Conservation (phyloP, 192 early-diverging fungal species). For the Coemansia sp. region DNA sequence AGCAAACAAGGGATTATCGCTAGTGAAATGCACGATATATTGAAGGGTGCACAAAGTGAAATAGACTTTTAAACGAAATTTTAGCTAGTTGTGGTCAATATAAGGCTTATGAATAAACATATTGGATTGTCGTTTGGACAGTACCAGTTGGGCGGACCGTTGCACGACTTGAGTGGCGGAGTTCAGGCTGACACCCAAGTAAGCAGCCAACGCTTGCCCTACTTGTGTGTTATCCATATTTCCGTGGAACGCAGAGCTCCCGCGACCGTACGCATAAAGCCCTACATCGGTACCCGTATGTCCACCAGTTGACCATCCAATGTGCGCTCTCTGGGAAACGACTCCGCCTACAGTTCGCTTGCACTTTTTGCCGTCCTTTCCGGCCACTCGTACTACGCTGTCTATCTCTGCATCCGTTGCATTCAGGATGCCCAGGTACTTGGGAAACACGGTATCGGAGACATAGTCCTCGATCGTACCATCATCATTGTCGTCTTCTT, state of each 20-base stretch:
- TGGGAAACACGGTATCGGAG: slow-evolving; percentile 14
- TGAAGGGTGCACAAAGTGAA: not conserved
- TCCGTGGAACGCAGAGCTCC: slow-evolving; percentile 51
- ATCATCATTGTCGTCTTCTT: not conserved
- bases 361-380: slow-evolving; percentile 7
- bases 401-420: slow-evolving; percentile 26
- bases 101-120: not conserved
- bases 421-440: slow-evolving; percentile 39
- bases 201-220: slow-evolving; percentile 58
- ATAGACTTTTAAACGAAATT: not conserved
- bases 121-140: not conserved
- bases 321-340: slow-evolving; percentile 29
- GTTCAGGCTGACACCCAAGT: slow-evolving; percentile 57
- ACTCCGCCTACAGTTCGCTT: slow-evolving; percentile 26
- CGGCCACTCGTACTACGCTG: not conserved
- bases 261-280: slow-evolving; percentile 62
- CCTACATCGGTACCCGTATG: slow-evolving; percentile 94
- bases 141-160: slow-evolving; percentile 9
- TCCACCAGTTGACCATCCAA: slow-evolving; percentile 80
- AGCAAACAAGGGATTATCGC: not conserved
- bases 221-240: slow-evolving; percentile 71
- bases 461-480: not conserved
- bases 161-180: slow-evolving; percentile 50
- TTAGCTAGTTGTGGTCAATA: not conserved
- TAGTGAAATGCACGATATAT: not conserved